Percentiles rank a stretch among this genome's conserved stretches.
Evolutionary conservation across 106 monocot species (phyloP).

Genomic region (Dioscorea dumetorum): DNA sequence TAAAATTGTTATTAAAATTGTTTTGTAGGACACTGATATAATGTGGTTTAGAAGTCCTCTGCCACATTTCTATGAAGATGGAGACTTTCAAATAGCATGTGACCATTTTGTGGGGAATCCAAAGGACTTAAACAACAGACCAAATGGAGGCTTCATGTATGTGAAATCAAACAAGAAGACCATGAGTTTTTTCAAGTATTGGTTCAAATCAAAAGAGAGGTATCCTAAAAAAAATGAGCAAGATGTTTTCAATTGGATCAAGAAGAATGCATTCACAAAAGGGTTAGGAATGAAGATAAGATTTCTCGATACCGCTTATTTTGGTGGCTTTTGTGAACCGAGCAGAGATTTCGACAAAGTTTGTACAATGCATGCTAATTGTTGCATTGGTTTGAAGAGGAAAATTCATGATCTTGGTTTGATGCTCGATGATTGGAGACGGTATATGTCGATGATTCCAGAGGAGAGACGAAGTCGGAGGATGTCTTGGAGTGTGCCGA

Average conservation of each 20-base stretch:
- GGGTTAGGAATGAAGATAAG: slow-evolving; percentile 12
- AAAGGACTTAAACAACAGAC: neutral
- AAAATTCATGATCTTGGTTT: slow-evolving; percentile 10
- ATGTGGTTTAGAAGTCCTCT: slow-evolving; percentile 34
- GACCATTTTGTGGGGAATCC: slow-evolving; percentile 19
- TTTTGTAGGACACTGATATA: slow-evolving; percentile 26
- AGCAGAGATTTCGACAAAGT: slow-evolving; percentile 7
- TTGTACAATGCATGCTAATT: slow-evolving; percentile 30
- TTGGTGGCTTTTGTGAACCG: slow-evolving; percentile 19
- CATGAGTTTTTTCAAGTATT: slow-evolving; percentile 15
- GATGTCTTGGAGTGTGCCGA: slow-evolving; percentile 2
- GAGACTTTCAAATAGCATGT: slow-evolving; percentile 31
- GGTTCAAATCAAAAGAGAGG: slow-evolving; percentile 2
- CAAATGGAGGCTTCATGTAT: slow-evolving; percentile 26
- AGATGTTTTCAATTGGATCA: slow-evolving; percentile 20
- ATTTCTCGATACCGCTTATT: slow-evolving; percentile 17
- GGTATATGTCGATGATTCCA: neutral
- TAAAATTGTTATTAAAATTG: neutral
- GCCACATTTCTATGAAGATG: slow-evolving; percentile 6
- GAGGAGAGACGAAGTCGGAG: neutral
- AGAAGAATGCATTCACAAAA: slow-evolving; percentile 3
- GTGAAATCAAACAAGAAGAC: slow-evolving; percentile 19
- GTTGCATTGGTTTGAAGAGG: slow-evolving; percentile 11
- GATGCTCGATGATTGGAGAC: slow-evolving; percentile 19
- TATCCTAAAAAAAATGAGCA: slow-evolving; percentile 9